These are phyloP conservation scores for Salix viminalis DNA, from an alignment of 345 rosid species.

Conservation along the genomic window DNA sequence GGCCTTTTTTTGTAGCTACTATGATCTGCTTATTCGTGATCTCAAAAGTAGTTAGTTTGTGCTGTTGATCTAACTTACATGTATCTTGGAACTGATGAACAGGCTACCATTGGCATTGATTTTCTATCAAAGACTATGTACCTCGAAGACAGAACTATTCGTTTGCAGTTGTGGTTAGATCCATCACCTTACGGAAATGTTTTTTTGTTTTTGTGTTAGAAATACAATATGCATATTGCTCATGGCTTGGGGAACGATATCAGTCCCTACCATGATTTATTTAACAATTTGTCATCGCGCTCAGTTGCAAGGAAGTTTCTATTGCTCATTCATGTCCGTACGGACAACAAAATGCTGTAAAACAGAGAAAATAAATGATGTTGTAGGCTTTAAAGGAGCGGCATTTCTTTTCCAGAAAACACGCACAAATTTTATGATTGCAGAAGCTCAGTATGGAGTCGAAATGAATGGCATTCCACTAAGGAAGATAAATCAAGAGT, in stretches of 20 bases:
- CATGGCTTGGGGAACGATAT: background rate
- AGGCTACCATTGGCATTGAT: conserved; percentile 24
- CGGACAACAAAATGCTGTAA: background rate
- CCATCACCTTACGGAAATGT: background rate
- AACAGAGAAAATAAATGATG: background rate
- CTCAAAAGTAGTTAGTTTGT: background rate
- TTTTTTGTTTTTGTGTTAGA: background rate
- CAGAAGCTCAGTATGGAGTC: background rate
- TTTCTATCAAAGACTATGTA: conserved; percentile 25
- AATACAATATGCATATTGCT: background rate
- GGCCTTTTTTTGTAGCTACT: background rate
- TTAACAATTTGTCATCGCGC: background rate
- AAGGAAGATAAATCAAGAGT: background rate
- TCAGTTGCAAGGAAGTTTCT: background rate
- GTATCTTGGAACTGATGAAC: background rate
- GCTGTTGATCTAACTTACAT: background rate
- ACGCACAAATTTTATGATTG: background rate
- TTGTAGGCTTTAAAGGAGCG: background rate
- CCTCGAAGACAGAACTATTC: conserved; percentile 23
- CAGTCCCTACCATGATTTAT: background rate
- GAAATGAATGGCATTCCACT: background rate
- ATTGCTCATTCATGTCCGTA: background rate
- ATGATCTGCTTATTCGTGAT: background rate
- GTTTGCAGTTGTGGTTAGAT: conserved; percentile 23
- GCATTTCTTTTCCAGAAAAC: background rate